These are phyloP conservation scores for Glonium stellatum DNA, from an alignment of 495 filamentous ascomycete genomes.

Conservation along the genomic window DNA sequence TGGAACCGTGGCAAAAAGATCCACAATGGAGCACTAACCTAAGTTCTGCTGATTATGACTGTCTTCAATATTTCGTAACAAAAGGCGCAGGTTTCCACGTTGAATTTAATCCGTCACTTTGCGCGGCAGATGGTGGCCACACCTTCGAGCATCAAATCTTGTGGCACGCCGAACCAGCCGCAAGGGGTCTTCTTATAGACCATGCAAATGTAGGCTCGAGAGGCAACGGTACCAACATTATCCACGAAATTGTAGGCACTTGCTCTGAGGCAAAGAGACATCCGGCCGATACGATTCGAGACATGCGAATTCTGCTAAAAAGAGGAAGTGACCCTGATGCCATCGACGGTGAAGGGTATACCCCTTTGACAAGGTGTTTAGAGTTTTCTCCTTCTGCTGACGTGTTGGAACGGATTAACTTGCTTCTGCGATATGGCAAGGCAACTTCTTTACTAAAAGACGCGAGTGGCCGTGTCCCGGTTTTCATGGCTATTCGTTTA, in stretches of 20 bases:
- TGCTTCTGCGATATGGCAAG: conserved; percentile 13
- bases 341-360: not conserved
- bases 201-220: conserved; percentile 9
- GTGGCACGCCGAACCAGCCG: conserved; percentile 17
- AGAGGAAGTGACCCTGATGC: conserved; percentile 16
- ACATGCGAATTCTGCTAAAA: conserved; percentile 19
- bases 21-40: conserved; percentile 12
- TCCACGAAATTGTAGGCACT: conserved; percentile 18
- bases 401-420: conserved; percentile 9
- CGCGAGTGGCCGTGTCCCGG: not conserved
- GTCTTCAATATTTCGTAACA: conserved; percentile 15
- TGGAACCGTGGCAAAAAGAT: conserved; percentile 18
- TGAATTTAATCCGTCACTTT: conserved; percentile 10
- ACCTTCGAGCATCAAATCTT: conserved; percentile 24
- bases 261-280: conserved; percentile 23
- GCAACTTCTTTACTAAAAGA: conserved; percentile 12
- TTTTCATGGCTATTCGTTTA: conserved; percentile 10
- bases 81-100: conserved; percentile 14
- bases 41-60: conserved; percentile 5
- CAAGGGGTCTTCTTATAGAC: conserved; percentile 15
- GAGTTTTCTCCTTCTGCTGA: conserved; percentile 18
- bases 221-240: conserved; percentile 15
- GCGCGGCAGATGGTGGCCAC: not conserved
- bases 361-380: conserved; percentile 10
- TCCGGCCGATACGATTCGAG: conserved; percentile 19